Base-by-base conservation (phyloP, 208 protist genomes). In the Spongospora subterranea region DNA sequence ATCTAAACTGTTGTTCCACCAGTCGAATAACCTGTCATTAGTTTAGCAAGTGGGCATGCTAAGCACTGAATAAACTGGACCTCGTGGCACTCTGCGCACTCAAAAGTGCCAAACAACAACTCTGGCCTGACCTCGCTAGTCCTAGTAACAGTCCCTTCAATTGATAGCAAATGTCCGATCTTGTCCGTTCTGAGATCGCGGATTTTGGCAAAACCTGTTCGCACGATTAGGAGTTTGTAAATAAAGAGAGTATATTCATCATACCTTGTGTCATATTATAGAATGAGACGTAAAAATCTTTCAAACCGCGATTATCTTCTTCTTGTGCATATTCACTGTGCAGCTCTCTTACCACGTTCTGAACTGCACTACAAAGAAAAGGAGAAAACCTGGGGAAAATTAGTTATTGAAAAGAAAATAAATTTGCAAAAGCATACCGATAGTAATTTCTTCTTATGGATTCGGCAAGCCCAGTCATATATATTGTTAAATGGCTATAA, bases 61-160 rank as follows among this genome's bases (percentile, higher is more conserved):
- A 13, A 46, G 41, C 46, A 40, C 46, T 6, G 24, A 60, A 60
- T 39, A 29, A 32, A 35, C 13, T n/a, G 17, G n/a, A 82, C 91
- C 24, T 45, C 54, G 0, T 95, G 93, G 94, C 98, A 99, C 91
- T 99, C 97, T 82, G 93, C 92, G 95, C 99, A 99, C 60, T 93
- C 92, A 92, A 99, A 99, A 0, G 96, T 95, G 39, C 97, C 98
- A 13, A 96, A 93, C 17, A 99, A 88, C 0, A 99, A 95, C 94
- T 99, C 98, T 0, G 99, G 99, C 13, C 98, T 94, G 20, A 99
- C 97, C 93, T 99, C 98, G 29, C 97, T 98, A 0, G 98, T 99
- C 46, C 99, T 96, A 64, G 98, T 99, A 0, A 99, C 98, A 1
- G 98, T 99, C 39, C 98, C 99, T 24, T 93, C 95, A 38, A 99